These are phyloP conservation scores for Ensete ventricosum DNA, from an alignment of 176 grass and related monocot genomes.

Conservation along the genomic window DNA sequence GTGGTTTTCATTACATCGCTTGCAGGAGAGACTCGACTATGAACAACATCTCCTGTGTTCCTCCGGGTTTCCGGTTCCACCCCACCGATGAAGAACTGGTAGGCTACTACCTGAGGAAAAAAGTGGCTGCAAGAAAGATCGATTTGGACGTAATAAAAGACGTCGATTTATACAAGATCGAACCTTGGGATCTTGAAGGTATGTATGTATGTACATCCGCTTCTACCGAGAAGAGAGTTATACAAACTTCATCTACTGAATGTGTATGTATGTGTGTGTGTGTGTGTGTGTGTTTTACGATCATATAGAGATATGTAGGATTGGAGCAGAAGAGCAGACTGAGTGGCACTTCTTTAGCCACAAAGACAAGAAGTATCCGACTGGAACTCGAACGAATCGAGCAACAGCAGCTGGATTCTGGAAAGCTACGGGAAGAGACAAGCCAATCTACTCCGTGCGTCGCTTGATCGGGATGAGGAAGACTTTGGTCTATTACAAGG, in stretches of 20 bases:
- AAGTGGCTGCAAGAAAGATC: slow-evolving; percentile 68
- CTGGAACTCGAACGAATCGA: slow-evolving; percentile 64
- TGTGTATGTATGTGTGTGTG: too few relatives aligned
- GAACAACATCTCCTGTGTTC: slow-evolving; percentile 49
- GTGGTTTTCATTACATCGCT: too few relatives aligned
- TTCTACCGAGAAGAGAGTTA: too few relatives aligned
- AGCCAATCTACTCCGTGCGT: slow-evolving; percentile 65
- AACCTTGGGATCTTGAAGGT: slow-evolving; percentile 99
- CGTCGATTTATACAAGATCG: slow-evolving; percentile 90
- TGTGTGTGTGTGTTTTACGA: too few relatives aligned
- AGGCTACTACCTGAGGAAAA: slow-evolving; percentile 87
- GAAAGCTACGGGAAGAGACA: slow-evolving; percentile 90
- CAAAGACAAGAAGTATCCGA: slow-evolving; percentile 97
- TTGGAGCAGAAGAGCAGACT: slow-evolving; percentile 62
- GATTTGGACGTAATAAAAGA: slow-evolving; percentile 93
- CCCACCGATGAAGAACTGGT: slow-evolving; percentile 86
- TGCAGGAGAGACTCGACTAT: neutral
- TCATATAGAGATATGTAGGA: slow-evolving; percentile 50
- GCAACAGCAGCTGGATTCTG: slow-evolving; percentile 67
- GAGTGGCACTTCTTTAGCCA: slow-evolving; percentile 96
- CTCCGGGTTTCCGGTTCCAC: slow-evolving; percentile 89
- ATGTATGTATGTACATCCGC: neutral
- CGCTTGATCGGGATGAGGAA: slow-evolving; percentile 82
- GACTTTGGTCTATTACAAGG: slow-evolving; percentile 83
- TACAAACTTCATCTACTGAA: too few relatives aligned